Conservation (phyloP, 495 filamentous ascomycete species). For the Massariosphaeria phaeospora region DNA sequence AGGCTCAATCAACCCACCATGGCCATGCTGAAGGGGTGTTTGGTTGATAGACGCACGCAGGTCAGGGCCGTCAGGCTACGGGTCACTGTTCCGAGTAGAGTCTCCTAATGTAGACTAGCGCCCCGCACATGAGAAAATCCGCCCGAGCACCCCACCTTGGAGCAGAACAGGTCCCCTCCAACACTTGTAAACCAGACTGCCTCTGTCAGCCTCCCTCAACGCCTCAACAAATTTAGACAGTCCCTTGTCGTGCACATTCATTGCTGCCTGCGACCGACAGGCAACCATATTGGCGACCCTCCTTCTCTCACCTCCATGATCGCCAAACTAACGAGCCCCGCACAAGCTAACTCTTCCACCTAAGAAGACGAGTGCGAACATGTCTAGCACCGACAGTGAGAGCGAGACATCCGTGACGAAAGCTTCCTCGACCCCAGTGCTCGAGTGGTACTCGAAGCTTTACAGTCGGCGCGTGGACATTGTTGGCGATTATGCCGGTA, state of each 20-base stretch:
- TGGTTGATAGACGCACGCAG: too few relatives aligned
- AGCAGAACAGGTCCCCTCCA: neutral
- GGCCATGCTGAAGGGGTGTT: too few relatives aligned
- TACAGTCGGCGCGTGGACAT: slow-evolving; percentile 49
- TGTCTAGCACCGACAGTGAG: neutral
- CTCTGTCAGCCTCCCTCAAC: too few relatives aligned
- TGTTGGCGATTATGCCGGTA: slow-evolving; percentile 68
- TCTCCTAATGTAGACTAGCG: neutral
- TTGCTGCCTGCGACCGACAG: too few relatives aligned
- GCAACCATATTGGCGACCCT: too few relatives aligned
- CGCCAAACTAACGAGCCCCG: neutral
- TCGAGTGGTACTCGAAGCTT: slow-evolving; percentile 34
- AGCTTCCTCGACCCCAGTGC: slow-evolving; percentile 5
- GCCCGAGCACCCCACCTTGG: neutral
- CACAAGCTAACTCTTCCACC: neutral
- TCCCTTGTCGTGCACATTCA: neutral
- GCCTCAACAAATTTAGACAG: neutral
- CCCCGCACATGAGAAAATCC: neutral
- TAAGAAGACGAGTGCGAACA: neutral
- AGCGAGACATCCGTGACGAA: slow-evolving; percentile 5
- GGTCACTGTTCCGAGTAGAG: too few relatives aligned
- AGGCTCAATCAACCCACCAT: too few relatives aligned
- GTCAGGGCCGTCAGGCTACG: too few relatives aligned
- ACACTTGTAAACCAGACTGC: too few relatives aligned
- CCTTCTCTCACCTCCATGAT: neutral